Conservation (phyloP, 139 green algal species). For the Coccomyxa sp. region DNA sequence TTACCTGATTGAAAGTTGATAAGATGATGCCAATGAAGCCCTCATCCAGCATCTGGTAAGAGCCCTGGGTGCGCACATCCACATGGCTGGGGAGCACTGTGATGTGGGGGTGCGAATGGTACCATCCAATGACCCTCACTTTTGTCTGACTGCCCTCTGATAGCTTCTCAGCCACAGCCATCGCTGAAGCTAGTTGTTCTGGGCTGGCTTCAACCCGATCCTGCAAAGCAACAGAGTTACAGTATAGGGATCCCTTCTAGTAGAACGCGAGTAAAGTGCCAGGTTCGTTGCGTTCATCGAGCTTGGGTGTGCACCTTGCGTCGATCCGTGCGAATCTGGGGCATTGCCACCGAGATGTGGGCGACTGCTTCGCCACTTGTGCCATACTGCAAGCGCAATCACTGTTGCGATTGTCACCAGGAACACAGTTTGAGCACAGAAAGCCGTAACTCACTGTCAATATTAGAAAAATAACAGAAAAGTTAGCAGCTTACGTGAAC, state of each 20-base stretch:
- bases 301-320: constrained; percentile 40
- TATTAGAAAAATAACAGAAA: not conserved
- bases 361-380: constrained; percentile 27
- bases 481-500: constrained; percentile 26
- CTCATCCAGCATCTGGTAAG: constrained; percentile 74
- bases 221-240: constrained; percentile 25
- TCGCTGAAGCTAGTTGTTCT: constrained; percentile 71
- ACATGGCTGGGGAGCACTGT: constrained; percentile 78
- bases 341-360: constrained; percentile 55
- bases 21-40: constrained; percentile 81
- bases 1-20: constrained; percentile 62
- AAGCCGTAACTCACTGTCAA: not conserved
- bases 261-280: not conserved
- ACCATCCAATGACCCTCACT: constrained; percentile 77
- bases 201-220: constrained; percentile 78
- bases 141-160: constrained; percentile 37
- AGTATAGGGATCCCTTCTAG: not conserved
- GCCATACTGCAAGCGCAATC: constrained; percentile 4
- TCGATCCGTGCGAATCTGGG: constrained; percentile 69
- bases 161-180: constrained; percentile 58
- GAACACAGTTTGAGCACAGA: not conserved
- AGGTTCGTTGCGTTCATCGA: not conserved
- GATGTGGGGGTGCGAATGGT: constrained; percentile 84
- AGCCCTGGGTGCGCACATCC: constrained; percentile 72
- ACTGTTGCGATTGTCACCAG: not conserved